Conservation (phyloP, 768 basidiomycete species). For the Polyporus arcularius region DNA sequence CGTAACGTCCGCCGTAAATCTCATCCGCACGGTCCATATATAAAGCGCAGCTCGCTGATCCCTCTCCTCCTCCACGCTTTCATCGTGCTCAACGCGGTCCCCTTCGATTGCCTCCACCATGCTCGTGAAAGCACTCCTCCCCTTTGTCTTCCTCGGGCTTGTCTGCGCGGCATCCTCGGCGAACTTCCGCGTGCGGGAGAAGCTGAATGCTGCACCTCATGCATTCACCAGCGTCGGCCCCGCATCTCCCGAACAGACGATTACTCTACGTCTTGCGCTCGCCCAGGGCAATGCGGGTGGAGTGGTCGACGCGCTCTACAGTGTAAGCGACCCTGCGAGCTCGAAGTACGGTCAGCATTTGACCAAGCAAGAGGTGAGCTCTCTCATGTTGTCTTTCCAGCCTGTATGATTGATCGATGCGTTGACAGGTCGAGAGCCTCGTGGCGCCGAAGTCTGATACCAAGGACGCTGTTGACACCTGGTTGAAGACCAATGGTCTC, state of each 20-base stretch:
- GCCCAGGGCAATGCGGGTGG: conserved; percentile 36
- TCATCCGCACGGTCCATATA: too few relatives aligned
- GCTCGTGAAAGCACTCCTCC: too few relatives aligned
- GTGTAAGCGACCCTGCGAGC: conserved; percentile 39
- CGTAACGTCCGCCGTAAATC: too few relatives aligned
- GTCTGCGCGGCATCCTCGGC: too few relatives aligned
- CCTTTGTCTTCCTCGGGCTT: too few relatives aligned
- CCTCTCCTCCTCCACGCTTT: too few relatives aligned
- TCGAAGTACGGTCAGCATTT: conserved; percentile 37
- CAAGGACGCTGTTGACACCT: conserved; percentile 21
- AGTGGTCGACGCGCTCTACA: conserved; percentile 36
- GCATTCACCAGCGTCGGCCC: conserved; percentile 32
- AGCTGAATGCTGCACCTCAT: conserved; percentile 24
- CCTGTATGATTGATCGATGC: too few relatives aligned
- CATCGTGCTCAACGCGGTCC: too few relatives aligned
- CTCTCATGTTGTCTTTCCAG: too few relatives aligned
- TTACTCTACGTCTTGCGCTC: conserved; percentile 41
- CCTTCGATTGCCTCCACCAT: too few relatives aligned
- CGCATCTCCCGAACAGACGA: conserved; percentile 30
- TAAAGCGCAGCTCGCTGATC: too few relatives aligned
- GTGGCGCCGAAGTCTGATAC: conserved; percentile 22
- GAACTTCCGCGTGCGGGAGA: conserved; percentile 30
- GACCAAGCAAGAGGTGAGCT: conserved; percentile 33
- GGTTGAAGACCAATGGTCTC: conserved; percentile 23
- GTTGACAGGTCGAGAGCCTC: neutral